Evolutionary conservation across 441 rosid species (phyloP), one percentile per base, ranked within the genome.

Genomic region (Arabidopsis lyrata): DNA sequence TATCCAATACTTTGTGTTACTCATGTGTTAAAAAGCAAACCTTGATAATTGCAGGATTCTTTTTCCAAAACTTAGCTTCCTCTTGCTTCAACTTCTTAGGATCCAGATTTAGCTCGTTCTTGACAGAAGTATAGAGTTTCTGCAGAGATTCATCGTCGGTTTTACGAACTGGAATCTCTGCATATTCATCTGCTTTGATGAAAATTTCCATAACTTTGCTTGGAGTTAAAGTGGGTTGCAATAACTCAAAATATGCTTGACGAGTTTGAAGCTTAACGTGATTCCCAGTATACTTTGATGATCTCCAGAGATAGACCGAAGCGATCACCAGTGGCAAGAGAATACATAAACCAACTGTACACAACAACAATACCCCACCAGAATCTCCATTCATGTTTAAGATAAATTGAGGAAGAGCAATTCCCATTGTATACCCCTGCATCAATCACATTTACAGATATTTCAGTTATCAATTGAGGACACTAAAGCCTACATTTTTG

Each of bases 351-450:
- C 97, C 99, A 78, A 95, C 99, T 57, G 93, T 91, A 95, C 97
- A 91, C 68, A 95, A 90, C 67, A 96, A 82, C 66, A 95, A 87
- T 68, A 95, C 87, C 77, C 99, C 99, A 80, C 97, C 99, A 50
- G 88, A 93, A 61, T 95, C 90, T 69, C 98, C 98, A 77, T 95
- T 96, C 50, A 93, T 89, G 84, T 95, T 83, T 27, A 95, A 85
- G 70, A 93, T 85, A 79, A 95, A 96, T 68, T 87, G 90, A 52
- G 99, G 99, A 60, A 96, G 98, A 68, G 99, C 99, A 62, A 96
- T 91, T 70, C 99, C 99, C 95, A 95, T 84, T 96, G 92, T 93
- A 83, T 93, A 96, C 6, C 99, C 99, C 98, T 93, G 89, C 66
- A 44, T 13, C 22, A 41, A 75, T 55, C 68, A 75, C 68, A 73